Evolutionary conservation across 148 eudicot species (phyloP), one percentile per base, ranked within the genome.

Genomic region (Rhododendron kiyosumense): DNA sequence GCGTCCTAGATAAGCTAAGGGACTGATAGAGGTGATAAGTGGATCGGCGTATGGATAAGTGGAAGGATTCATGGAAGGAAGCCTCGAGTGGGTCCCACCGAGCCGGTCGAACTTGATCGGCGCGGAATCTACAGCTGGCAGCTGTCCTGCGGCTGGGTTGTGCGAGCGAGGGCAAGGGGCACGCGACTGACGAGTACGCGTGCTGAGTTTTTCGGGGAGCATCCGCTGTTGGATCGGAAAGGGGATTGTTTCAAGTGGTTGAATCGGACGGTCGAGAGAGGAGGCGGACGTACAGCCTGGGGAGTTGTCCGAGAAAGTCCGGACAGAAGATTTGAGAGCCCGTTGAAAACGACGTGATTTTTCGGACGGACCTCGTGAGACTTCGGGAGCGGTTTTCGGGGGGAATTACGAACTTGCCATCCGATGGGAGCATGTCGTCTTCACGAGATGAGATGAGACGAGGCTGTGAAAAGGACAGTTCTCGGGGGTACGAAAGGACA

Each of bases 121-220:
- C 85, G 86, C 89, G 92, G 91, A 84, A 89, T 90, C 92, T 90
- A 57, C 86, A 81, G 87, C 81, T 85, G 87, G 71, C 86, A 88
- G 79, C 86, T 83, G 85, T 81, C 52, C 76, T 61, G 61, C 82
- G 30, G 86, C 80, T 59, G 5, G 15, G 79, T 83, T 43, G 34
- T 65, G 57, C 14, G 36, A 69, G 45, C 59, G 9, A 36, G 30
- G 20, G 30, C 30, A 1, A 45, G 38, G 4, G 57, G 12, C 24
- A 32, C 26, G 20, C 38, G 30, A 36, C 73, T 4, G 48, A 8
- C 48, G 30, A 10, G 51, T 82, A 82, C 52, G 84, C 10, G 10
- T 1, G 13, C 4, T n/a, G 14, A 17, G 49, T 7, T 63, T 24
- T 24, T 24, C 0, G 71, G 28, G 71, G 71, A 24, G 26, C n/a